Evolutionary conservation across 345 rosid species (phyloP), one percentile per base, ranked within the genome.

Genomic region (Noccaea caerulescens): DNA sequence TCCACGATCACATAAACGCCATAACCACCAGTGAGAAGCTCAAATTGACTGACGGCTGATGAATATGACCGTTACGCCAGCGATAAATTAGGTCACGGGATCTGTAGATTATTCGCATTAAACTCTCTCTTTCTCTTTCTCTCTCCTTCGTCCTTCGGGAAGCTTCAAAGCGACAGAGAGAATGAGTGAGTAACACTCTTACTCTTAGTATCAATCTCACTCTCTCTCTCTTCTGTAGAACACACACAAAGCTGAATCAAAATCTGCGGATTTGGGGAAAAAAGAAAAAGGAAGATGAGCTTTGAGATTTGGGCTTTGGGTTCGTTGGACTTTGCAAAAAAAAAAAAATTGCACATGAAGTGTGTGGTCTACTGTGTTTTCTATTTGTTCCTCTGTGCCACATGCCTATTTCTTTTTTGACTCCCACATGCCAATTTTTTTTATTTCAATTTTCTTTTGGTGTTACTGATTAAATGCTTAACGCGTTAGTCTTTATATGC

Each of bases 1-100:
- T 39, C 43, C 12, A 11, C 12, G 43, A 39, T 39, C 43, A 10
- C 43, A 39, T 9, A 39, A 10, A 39, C 12, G 58, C 16, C 58
- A 36, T 54, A 16, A 32, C 14, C 41, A 27, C 16, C n/a, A 54
- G 58, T 9, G 34, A 23, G 33, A 45, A 27, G 58, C 4, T 64
- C 34, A 8, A 57, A 8, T 37, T 36, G 42, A 44, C 8, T 54
- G 59, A 32, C 59, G 11, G 47, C 33, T 11, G 9, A 30, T 68
- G 45, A 58, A 69, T 55, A 39, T 60, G 75, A 83, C 83, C 91
- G 86, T 87, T 83, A 82, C 77, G 41, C 72, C 65, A 68, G 76
- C 7, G 77, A 69, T 25, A 44, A 55, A 55, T 63, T 56, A 75
- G 71, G 65, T 57, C 73, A 68, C 68, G 76, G 9, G 64, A 75